Evolutionary conservation across 768 basidiomycete species (phyloP), one percentile per base, ranked within the genome.

Genomic region (Tephrocybe rancida): DNA sequence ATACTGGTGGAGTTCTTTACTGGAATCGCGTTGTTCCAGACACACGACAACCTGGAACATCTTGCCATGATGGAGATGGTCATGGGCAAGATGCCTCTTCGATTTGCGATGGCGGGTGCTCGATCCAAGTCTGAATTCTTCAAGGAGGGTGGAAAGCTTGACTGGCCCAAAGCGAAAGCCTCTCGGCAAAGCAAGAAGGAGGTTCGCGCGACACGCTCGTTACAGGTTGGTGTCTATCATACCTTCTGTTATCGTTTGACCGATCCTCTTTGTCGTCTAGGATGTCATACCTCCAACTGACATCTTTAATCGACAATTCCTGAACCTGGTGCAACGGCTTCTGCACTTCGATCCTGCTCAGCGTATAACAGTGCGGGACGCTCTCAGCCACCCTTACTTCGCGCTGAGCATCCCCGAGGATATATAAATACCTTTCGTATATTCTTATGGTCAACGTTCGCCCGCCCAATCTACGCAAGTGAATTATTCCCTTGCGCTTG

Each of bases 51-150:
- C 68, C 82, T 98, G 8, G 97, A 99, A 69, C 97, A 99, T 71
- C 84, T 99, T 13, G 97, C 96, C 35, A 99, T 99, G 97, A 99
- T 99, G 97, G 95, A 98, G 69, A 88, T 91, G 69, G 97, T 98
- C 34, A 98, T 98, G 91, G 96, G 96, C 54, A 92, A 90, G 75
- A 95, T 98, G 88, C 92, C 95, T 0, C 86, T 90, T 46, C 85
- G 87, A 5, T 93, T 96, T 65, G 84, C 85, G 34, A 81, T 88
- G 38, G 78, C 81, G 39, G 89, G 88, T 16, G 84, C 87, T 8
- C 81, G 88, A 43, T 83, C 86, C 45, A 95, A 95, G 64, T 86
- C 93, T 7, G 95, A 98, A 65, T 97, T 91, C 70, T 98, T 99
- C 79, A 93, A 90, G 67, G 88, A 90, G 19, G 87, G 84, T 26